These are phyloP conservation scores for Heterobasidion annosum DNA, from an alignment of 1,284 basidiomycete genomes.

Conservation along the genomic window DNA sequence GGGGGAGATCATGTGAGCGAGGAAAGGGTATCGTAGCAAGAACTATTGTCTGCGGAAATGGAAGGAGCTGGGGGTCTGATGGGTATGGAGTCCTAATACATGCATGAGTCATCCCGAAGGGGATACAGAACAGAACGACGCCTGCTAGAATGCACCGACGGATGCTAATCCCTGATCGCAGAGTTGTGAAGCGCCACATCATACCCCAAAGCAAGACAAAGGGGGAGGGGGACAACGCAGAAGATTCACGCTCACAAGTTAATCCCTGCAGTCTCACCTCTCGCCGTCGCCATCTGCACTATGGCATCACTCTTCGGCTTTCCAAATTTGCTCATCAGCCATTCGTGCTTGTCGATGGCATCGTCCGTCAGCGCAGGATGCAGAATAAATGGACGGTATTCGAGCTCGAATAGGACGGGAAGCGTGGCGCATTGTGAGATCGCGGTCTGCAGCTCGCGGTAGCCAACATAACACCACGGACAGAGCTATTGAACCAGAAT, in stretches of 20 bases:
- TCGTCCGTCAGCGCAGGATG: slow-evolving; percentile 36
- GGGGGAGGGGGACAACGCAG: not conserved
- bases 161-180: no score
- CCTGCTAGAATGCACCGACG: no score
- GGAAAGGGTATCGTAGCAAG: not conserved
- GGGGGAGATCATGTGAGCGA: not conserved
- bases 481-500: slow-evolving; percentile 37
- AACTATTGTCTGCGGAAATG: no score
- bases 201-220: not conserved
- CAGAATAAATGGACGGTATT: slow-evolving; percentile 71
- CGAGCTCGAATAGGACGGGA: slow-evolving; percentile 60
- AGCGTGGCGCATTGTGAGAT: slow-evolving; percentile 52
- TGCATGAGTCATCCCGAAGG: not conserved
- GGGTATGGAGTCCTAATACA: not conserved
- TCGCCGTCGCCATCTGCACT: slow-evolving; percentile 34
- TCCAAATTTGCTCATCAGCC: slow-evolving; percentile 48
- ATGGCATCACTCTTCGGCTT: slow-evolving; percentile 44
- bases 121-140: not conserved
- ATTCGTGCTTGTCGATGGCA: slow-evolving; percentile 37
- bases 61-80: not conserved
- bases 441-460: slow-evolving; percentile 63
- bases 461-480: slow-evolving; percentile 67
- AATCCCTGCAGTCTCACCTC: slow-evolving; percentile 53
- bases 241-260: slow-evolving; percentile 42
- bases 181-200: not conserved